phyloP scores from a whole-genome alignment of 2,329 filamentous ascomycete species.

The Arthrobotrys pseudoclavata region DNA sequence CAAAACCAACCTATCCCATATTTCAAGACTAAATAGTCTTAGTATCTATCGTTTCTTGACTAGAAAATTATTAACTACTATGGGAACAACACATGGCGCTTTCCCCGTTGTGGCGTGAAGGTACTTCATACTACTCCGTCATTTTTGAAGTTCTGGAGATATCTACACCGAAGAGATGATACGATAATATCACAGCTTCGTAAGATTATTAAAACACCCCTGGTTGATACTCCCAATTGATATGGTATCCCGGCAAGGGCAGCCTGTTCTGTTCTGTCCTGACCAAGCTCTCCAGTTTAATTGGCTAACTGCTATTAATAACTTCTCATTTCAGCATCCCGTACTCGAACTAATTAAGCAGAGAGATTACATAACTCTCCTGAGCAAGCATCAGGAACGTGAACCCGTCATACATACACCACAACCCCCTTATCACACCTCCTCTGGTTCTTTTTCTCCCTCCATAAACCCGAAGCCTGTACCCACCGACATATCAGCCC shows the following conservation, averaged over 20 bases:
- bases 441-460: background rate
- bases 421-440: conserved; percentile 5
- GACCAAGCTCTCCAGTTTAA: conserved; percentile 47
- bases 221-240: too few species aligned
- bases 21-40: too few species aligned
- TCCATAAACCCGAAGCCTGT: background rate
- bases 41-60: too few species aligned
- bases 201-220: too few species aligned
- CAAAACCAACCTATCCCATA: too few species aligned
- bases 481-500: conserved; percentile 7
- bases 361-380: conserved; percentile 22
- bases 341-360: background rate
- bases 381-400: conserved; percentile 27
- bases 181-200: background rate
- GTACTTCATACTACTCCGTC: background rate
- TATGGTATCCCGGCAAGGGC: conserved; percentile 15
- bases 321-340: conserved; percentile 43
- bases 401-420: conserved; percentile 20
- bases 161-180: background rate
- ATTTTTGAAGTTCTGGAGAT: background rate
- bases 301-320: conserved; percentile 52
- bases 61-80: background rate
- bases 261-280: conserved; percentile 5
- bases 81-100: background rate
- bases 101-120: background rate